A percentile compares a stretch with the other conserved stretches of the same genome.
These are phyloP conservation scores for Sungouiella blattae DNA, from an alignment of 805 yeast genomes.

Conservation along the genomic window DNA sequence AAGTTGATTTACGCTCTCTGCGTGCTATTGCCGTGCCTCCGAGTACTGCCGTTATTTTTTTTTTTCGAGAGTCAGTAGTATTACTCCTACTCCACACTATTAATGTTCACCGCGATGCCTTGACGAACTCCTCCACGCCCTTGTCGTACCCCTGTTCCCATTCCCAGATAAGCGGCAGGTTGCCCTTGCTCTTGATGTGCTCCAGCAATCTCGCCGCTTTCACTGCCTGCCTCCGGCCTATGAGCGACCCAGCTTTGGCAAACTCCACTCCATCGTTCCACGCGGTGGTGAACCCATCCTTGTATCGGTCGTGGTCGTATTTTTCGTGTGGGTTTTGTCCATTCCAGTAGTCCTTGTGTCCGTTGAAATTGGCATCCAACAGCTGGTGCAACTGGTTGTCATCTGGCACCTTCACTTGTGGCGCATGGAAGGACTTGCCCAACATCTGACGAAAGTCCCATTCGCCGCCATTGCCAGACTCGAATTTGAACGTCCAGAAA, in stretches of 20 bases:
- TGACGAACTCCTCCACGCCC: conserved; percentile 47
- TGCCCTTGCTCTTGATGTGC: conserved; percentile 56
- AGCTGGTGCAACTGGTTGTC: conserved; percentile 39
- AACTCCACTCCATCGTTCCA: conserved; percentile 74
- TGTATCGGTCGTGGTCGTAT: conserved; percentile 78
- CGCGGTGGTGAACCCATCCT: conserved; percentile 73
- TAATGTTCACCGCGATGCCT: neutral
- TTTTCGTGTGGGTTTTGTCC: conserved; percentile 50
- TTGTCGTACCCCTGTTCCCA: conserved; percentile 82
- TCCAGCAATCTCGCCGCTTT: conserved; percentile 56
- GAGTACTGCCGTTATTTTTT: too few relatives aligned
- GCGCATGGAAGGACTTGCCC: conserved; percentile 33
- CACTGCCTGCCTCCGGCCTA: conserved; percentile 66
- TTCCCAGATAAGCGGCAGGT: conserved; percentile 68
- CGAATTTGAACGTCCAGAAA: conserved; percentile 90
- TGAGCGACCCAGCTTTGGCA: conserved; percentile 59
- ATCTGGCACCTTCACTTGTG: conserved; percentile 33
- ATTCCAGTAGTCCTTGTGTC: conserved; percentile 71
- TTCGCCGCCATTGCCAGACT: conserved; percentile 90
- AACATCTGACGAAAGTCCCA: conserved; percentile 89
- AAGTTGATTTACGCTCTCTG: too few relatives aligned
- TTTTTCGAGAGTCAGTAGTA: too few relatives aligned
- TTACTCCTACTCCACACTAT: too few relatives aligned
- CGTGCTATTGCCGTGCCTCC: too few relatives aligned
- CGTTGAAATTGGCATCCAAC: conserved; percentile 31